These are phyloP conservation scores for Chrysanthemum seticuspe DNA, from an alignment of 129 eudicot genomes.

Conservation along the genomic window DNA sequence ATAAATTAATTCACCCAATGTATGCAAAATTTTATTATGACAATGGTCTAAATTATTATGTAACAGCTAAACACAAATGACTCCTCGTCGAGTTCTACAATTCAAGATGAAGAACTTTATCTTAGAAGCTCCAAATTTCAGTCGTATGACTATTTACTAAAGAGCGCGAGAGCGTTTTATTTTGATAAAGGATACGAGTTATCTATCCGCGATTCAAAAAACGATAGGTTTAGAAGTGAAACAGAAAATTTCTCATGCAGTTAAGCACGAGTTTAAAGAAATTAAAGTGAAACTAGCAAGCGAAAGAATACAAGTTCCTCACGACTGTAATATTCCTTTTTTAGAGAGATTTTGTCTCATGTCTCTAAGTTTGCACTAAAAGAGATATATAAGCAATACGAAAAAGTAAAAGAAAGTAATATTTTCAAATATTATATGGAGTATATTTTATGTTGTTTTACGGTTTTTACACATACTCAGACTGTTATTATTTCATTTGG, in stretches of 20 bases:
- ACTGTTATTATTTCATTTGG: not conserved
- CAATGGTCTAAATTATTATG: too few relatives aligned
- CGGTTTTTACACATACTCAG: not conserved
- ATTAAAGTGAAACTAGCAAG: not conserved
- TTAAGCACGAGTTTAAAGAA: too few relatives aligned
- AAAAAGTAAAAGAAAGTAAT: not conserved
- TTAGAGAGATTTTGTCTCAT: slow-evolving; percentile 10
- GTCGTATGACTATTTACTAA: too few relatives aligned
- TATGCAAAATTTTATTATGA: too few relatives aligned
- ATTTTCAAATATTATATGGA: not conserved
- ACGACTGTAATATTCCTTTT: not conserved
- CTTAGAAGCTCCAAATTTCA: too few relatives aligned
- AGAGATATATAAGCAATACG: not conserved
- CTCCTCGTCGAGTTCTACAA: too few relatives aligned
- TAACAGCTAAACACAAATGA: too few relatives aligned
- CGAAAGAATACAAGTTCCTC: not conserved
- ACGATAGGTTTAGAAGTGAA: not conserved
- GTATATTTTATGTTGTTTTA: not conserved
- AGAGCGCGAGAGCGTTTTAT: too few relatives aligned
- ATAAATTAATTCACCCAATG: too few relatives aligned
- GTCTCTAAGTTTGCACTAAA: not conserved
- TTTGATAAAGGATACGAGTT: too few relatives aligned
- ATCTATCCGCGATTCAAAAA: too few relatives aligned
- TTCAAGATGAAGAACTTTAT: too few relatives aligned
- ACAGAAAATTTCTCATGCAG: not conserved